phyloP scores from a whole-genome alignment of 352 stramenopile genomes.

The Elongisporangium anandrum region DNA sequence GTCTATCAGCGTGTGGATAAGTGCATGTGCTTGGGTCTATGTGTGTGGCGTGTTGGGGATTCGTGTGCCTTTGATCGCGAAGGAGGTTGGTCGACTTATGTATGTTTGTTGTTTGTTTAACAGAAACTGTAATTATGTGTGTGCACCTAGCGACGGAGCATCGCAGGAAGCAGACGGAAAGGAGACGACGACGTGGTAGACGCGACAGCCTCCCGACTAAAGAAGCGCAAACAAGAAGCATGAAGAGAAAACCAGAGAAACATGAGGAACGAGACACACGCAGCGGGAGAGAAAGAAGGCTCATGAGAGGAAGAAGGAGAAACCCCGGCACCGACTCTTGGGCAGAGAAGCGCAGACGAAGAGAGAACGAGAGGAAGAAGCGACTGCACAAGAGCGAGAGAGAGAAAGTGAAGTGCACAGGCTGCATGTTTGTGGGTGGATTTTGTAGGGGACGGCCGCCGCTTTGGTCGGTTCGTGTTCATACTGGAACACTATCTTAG shows the following conservation, averaged over 20 bases:
- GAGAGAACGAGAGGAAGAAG: slow-evolving; percentile 17
- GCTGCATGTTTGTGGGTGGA: not conserved
- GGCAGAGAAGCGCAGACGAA: slow-evolving; percentile 10
- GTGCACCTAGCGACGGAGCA: slow-evolving; percentile 78
- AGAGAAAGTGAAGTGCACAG: slow-evolving; percentile 1
- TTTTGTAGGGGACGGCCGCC: not conserved
- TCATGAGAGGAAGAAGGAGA: not conserved
- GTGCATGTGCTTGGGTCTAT: slow-evolving; percentile 6
- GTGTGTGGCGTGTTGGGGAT: slow-evolving; percentile 1
- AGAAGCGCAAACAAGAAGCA: slow-evolving; percentile 77
- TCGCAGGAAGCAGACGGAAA: slow-evolving; percentile 66
- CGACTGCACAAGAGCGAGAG: slow-evolving; percentile 22
- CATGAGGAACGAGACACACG: slow-evolving; percentile 2
- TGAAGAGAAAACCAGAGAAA: slow-evolving; percentile 29
- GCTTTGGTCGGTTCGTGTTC: not conserved
- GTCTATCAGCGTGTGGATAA: slow-evolving; percentile 3
- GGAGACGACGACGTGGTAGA: slow-evolving; percentile 42
- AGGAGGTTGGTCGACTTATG: slow-evolving; percentile 83
- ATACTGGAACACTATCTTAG: not conserved
- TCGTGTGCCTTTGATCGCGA: slow-evolving; percentile 5
- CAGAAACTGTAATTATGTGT: slow-evolving; percentile 91
- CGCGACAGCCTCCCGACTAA: slow-evolving; percentile 35
- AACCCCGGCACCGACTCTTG: not conserved
- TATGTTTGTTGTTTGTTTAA: slow-evolving; percentile 86
- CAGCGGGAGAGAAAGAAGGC: not conserved